Base-by-base conservation (phyloP, 495 filamentous ascomycete species). In the Penicillium silybi region DNA sequence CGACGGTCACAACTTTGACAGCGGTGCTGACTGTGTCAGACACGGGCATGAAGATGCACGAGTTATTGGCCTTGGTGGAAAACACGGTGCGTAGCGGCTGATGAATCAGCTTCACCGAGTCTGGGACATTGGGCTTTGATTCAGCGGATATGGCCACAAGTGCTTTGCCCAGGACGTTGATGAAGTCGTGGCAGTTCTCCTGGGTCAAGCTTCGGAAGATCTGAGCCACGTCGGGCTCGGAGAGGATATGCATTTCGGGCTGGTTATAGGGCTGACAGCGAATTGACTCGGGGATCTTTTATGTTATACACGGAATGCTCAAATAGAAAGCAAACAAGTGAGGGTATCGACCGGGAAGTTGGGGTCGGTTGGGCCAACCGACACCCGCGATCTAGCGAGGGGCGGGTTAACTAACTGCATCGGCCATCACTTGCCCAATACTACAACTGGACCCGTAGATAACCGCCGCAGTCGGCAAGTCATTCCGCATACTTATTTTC, bases 11-110 rank as follows among this genome's bases (percentile, higher is more conserved):
- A n/a, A 85, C 78, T 58, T 87, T 87, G 48, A 87, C 74, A 0
- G 81, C 84, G 10, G 79, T 74, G 29, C 65, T 80, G 37, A 69
- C 66, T 26, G 73, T 77, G 51, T 78, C 76, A 34, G 76, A 82
- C 2, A 89, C 88, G 1, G 93, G 93, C 93, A 97, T 98, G 69
- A 96, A 95, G 25, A 97, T 78, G 5, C 87, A 93, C 2, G 86
- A 89, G 46, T 85, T 71, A 38, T 70, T 76, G 27, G 87, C 83
- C 64, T 86, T 86, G 10, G 73, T 80, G 27, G 74, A 75, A 49
- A 92, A 79, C 2, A 82, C 76, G 2, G 85, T 87, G 32, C 92
- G 83, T 46, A 85, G 80, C 4, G 92, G 92, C 61, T 96, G 90
- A 54, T 89, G 85, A 42, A 80, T 76, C 10, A 58, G 50, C 26